Percentiles rank a stretch among this genome's conserved stretches.
These are phyloP conservation scores for Berberis thunbergii DNA, from an alignment of 164 flowering plant genomes.

Conservation along the genomic window DNA sequence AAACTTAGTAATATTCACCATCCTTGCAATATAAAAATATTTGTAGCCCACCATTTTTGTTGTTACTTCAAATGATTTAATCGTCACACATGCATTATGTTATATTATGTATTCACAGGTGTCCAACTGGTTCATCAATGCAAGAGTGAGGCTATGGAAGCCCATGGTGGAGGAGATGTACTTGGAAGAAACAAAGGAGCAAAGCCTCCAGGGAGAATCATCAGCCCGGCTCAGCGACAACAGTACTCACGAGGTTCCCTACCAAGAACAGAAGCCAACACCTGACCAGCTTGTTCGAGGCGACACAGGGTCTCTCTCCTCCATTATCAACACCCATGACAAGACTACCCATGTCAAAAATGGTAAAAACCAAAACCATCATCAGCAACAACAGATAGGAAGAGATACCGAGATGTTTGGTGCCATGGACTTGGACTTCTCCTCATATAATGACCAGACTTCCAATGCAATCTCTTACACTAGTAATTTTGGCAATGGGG, in stretches of 20 bases:
- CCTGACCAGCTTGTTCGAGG: constrained; percentile 44
- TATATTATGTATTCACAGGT: constrained; percentile 38
- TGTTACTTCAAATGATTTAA: too few relatives aligned
- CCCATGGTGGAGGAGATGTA: constrained; percentile 99
- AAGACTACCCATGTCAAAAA: constrained; percentile 12
- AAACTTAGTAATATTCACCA: too few relatives aligned
- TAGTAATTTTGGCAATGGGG: constrained; percentile 30
- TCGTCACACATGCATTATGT: neutral
- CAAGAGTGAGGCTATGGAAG: constrained; percentile 96
- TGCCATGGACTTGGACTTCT: constrained; percentile 52
- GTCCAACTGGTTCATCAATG: constrained; percentile 96
- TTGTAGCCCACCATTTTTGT: too few relatives aligned
- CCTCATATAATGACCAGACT: constrained; percentile 29
- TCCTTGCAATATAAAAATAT: too few relatives aligned
- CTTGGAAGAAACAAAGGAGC: constrained; percentile 77
- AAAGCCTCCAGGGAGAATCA: constrained; percentile 23
- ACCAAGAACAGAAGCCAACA: constrained; percentile 55
- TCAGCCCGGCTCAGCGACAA: constrained; percentile 23
- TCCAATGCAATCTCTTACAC: too few relatives aligned
- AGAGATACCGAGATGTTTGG: constrained; percentile 26
- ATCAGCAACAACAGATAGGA: constrained; percentile 19
- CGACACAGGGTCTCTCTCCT: constrained; percentile 69
- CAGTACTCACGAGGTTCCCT: constrained; percentile 2
- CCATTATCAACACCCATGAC: constrained; percentile 50
- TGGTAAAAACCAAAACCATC: constrained; percentile 13